These are phyloP conservation scores for Penicillium janthinellum DNA, from an alignment of 2,329 filamentous ascomycete species.

Conservation along the genomic window DNA sequence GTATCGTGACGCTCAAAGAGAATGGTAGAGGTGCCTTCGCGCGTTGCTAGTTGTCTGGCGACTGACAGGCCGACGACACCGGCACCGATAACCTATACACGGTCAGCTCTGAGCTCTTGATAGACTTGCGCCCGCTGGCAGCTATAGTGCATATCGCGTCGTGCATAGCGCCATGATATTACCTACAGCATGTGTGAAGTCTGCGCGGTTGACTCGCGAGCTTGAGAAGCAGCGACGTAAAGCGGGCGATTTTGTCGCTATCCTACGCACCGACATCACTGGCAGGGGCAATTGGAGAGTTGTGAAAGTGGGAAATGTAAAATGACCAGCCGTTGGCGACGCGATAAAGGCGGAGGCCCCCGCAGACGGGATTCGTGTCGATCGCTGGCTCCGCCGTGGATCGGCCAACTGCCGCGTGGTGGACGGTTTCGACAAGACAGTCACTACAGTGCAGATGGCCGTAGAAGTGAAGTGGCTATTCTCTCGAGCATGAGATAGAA, in stretches of 20 bases:
- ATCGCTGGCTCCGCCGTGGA: conserved; percentile 11
- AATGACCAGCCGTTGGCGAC: conserved; percentile 8
- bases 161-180: neutral
- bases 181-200: conserved; percentile 64
- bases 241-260: conserved; percentile 9
- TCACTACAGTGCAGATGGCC: too few relatives aligned
- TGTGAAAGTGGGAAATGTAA: conserved; percentile 11
- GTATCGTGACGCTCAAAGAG: conserved; percentile 77
- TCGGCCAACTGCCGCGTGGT: neutral
- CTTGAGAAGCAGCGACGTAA: conserved; percentile 46
- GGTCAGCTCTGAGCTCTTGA: conserved; percentile 9
- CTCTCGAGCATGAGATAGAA: neutral
- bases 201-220: conserved; percentile 46
- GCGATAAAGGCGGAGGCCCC: conserved; percentile 7
- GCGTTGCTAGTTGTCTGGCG: conserved; percentile 68
- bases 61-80: conserved; percentile 80
- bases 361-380: conserved; percentile 14
- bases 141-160: neutral
- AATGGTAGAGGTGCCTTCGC: conserved; percentile 65
- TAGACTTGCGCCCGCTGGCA: neutral
- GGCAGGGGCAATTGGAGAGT: conserved; percentile 11
- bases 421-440: neutral
- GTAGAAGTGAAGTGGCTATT: neutral
- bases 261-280: conserved; percentile 18
- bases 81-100: conserved; percentile 61